Conservation (phyloP, 1,284 basidiomycete genomes). For the Puccinia horiana region DNA sequence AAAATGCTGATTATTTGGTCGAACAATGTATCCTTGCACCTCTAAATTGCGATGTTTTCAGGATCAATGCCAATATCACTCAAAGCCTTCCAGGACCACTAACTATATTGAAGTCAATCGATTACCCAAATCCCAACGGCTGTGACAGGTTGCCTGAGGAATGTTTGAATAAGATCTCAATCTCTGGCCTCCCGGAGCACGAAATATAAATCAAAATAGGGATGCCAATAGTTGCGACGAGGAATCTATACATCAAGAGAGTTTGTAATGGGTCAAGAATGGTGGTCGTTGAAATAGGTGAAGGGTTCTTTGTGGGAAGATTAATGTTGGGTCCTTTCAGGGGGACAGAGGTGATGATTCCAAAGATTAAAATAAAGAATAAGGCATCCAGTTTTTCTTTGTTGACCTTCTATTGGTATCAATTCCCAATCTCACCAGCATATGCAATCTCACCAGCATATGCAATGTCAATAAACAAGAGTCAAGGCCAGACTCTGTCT, state of each 20-base stretch:
- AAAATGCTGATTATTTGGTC: not conserved
- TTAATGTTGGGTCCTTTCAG: not conserved
- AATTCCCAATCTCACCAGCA: too few species aligned
- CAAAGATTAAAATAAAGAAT: not conserved
- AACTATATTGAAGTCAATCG: not conserved
- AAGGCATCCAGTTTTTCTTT: not conserved
- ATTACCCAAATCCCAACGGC: not conserved
- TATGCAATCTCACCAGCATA: not conserved
- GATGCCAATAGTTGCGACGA: not conserved
- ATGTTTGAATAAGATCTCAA: not conserved
- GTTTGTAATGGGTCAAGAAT: not conserved
- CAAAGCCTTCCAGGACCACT: not conserved
- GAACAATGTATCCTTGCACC: not conserved
- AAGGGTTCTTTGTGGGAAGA: not conserved
- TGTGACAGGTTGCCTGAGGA: not conserved
- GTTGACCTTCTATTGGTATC: not conserved
- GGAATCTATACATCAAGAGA: not conserved
- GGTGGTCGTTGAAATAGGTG: not conserved
- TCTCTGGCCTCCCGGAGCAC: constrained; percentile 1
- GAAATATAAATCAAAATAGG: not conserved
- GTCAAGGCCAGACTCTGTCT: not conserved
- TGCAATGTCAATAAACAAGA: not conserved
- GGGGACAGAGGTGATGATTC: not conserved
- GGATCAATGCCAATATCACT: not conserved
- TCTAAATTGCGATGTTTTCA: not conserved